These are phyloP conservation scores for Eurotiales sp. DNA, from an alignment of 2,329 filamentous ascomycete species.

Conservation along the genomic window DNA sequence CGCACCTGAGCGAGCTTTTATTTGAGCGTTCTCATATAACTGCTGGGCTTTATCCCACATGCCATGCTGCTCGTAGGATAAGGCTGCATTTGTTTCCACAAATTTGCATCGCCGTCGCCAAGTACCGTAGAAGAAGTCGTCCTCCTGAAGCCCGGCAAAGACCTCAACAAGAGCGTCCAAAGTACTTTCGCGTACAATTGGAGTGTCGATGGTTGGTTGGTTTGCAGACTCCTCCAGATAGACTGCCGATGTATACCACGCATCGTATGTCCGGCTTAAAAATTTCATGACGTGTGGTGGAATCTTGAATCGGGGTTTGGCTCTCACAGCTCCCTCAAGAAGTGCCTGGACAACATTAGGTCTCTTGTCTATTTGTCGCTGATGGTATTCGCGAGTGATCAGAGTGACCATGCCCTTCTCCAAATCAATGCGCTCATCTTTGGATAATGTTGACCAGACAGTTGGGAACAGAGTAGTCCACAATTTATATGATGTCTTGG, in stretches of 20 bases:
- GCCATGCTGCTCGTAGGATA: constrained; percentile 97
- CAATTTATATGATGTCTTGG: constrained; percentile 75
- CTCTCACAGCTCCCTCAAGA: constrained; percentile 78
- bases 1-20: constrained; percentile 94
- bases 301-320: constrained; percentile 83
- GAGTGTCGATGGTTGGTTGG: constrained; percentile 76
- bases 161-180: constrained; percentile 92
- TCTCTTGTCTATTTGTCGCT: constrained; percentile 86
- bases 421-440: constrained; percentile 84
- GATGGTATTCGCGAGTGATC: constrained; percentile 92
- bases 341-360: constrained; percentile 95
- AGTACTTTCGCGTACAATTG: constrained; percentile 85
- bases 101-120: constrained; percentile 95
- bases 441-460: constrained; percentile 83
- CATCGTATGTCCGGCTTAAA: constrained; percentile 87
- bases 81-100: constrained; percentile 91
- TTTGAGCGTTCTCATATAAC: constrained; percentile 93
- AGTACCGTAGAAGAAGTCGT: constrained; percentile 95
- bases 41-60: constrained; percentile 99
- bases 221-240: constrained; percentile 89
- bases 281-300: constrained; percentile 96
- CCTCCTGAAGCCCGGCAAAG: constrained; percentile 85
- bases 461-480: constrained; percentile 91
- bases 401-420: constrained; percentile 88
- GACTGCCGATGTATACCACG: constrained; percentile 91